These are phyloP conservation scores for Leccinum barrowsii DNA, from an alignment of 768 basidiomycete genomes.

Conservation along the genomic window DNA sequence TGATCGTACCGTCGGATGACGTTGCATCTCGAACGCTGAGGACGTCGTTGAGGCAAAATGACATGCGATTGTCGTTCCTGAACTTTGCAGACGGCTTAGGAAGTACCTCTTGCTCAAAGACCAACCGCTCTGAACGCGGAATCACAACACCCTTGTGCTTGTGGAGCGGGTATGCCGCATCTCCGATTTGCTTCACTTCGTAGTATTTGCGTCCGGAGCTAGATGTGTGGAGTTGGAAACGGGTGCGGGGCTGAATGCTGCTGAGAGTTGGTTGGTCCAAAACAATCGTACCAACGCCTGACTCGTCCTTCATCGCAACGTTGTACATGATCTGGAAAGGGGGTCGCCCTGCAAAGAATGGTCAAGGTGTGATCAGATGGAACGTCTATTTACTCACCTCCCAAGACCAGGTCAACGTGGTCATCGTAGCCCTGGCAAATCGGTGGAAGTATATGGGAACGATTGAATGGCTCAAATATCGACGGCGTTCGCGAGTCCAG, in stretches of 20 bases:
- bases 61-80: conserved; percentile 58
- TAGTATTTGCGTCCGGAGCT: conserved; percentile 82
- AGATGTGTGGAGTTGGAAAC: conserved; percentile 78
- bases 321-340: conserved; percentile 94
- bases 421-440: conserved; percentile 82
- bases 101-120: conserved; percentile 85
- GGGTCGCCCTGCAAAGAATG: conserved; percentile 57
- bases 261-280: conserved; percentile 78
- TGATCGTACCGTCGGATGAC: conserved; percentile 52
- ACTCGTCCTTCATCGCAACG: conserved; percentile 64
- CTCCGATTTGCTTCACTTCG: conserved; percentile 86
- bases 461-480: conserved; percentile 58
- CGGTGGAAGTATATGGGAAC: conserved; percentile 69
- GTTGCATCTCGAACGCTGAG: conserved; percentile 52
- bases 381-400: conserved; percentile 42
- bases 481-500: conserved; percentile 59
- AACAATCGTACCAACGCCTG: conserved; percentile 66
- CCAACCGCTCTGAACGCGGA: conserved; percentile 62
- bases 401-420: conserved; percentile 80
- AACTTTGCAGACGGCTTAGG: conserved; percentile 80
- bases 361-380: background rate
- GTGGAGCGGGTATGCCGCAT: conserved; percentile 76
- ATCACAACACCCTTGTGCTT: conserved; percentile 61
- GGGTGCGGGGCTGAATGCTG: conserved; percentile 76
- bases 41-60: conserved; percentile 72